Conservation (phyloP, 495 filamentous ascomycete genomes). For the Lasiosphaeria ovina region DNA sequence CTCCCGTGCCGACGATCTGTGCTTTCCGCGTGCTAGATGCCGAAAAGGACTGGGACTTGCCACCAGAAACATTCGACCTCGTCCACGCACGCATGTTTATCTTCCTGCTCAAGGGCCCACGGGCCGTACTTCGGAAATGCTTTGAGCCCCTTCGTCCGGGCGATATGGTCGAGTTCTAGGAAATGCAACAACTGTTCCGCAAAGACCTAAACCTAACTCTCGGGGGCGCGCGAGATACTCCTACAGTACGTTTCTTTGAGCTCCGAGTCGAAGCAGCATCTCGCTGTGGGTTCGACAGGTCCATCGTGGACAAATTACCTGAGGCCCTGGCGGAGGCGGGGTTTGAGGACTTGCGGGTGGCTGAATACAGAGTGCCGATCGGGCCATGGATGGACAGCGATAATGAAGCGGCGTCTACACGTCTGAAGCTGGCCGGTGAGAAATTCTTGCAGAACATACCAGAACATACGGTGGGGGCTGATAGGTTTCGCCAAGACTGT, state of each 20-base stretch:
- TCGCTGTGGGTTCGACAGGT: slow-evolving; percentile 20
- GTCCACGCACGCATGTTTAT: slow-evolving; percentile 59
- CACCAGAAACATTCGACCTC: slow-evolving; percentile 56
- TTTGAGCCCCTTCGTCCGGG: slow-evolving; percentile 38
- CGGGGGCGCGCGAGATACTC: slow-evolving; percentile 22
- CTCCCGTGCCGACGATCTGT: slow-evolving; percentile 47
- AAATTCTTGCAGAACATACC: slow-evolving; percentile 11
- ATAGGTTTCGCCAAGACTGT: slow-evolving; percentile 9
- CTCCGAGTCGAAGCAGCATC: slow-evolving; percentile 24
- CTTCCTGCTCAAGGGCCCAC: slow-evolving; percentile 56
- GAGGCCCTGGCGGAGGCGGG: slow-evolving; percentile 57
- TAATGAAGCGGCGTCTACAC: background rate
- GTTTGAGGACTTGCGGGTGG: slow-evolving; percentile 48
- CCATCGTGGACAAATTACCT: slow-evolving; percentile 44
- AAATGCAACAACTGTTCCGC: slow-evolving; percentile 26
- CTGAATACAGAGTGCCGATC: slow-evolving; percentile 31
- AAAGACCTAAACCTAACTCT: slow-evolving; percentile 21
- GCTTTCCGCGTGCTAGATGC: slow-evolving; percentile 54
- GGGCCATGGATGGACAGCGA: slow-evolving; percentile 48
- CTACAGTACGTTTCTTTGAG: slow-evolving; percentile 9
- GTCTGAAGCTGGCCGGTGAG: slow-evolving; percentile 11
- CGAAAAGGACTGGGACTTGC: slow-evolving; percentile 49
- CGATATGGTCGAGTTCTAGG: slow-evolving; percentile 31
- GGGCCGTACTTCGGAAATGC: slow-evolving; percentile 34
- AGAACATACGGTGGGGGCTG: slow-evolving; percentile 13